Conservation (phyloP, 768 basidiomycete genomes). For the Podaxis carcinomalis region DNA sequence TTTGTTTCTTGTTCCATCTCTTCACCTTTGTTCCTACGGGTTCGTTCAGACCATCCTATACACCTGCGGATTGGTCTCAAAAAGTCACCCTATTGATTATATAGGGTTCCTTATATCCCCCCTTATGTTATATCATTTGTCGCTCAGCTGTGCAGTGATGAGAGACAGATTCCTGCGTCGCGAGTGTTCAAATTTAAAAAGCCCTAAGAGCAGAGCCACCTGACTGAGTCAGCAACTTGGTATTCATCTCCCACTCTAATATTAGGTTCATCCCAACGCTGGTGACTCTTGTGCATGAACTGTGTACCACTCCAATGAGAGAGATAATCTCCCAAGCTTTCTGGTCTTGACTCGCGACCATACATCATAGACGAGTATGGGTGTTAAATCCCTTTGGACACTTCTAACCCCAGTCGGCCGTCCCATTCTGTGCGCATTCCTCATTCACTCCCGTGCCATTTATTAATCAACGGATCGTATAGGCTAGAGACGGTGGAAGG, state of each 20-base stretch:
- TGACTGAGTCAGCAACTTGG: neutral
- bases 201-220: neutral
- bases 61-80: neutral
- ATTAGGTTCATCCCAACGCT: neutral
- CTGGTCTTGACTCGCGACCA: neutral
- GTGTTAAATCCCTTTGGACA: slow-evolving; percentile 96
- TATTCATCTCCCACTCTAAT: neutral
- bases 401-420: slow-evolving; percentile 90
- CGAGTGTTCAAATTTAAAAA: neutral
- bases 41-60: neutral
- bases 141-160: no score
- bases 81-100: neutral
- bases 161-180: no score
- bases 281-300: neutral
- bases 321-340: no score
- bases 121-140: neutral
- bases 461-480: slow-evolving; percentile 4
- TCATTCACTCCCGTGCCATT: neutral
- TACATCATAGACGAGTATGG: slow-evolving; percentile 49
- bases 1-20: neutral
- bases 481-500: slow-evolving; percentile 94
- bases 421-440: slow-evolving; percentile 72
- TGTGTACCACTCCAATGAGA: neutral
- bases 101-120: neutral
- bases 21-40: neutral